phyloP scores from a whole-genome alignment of 2,329 filamentous ascomycete genomes.

The Microsporum audouinii region DNA sequence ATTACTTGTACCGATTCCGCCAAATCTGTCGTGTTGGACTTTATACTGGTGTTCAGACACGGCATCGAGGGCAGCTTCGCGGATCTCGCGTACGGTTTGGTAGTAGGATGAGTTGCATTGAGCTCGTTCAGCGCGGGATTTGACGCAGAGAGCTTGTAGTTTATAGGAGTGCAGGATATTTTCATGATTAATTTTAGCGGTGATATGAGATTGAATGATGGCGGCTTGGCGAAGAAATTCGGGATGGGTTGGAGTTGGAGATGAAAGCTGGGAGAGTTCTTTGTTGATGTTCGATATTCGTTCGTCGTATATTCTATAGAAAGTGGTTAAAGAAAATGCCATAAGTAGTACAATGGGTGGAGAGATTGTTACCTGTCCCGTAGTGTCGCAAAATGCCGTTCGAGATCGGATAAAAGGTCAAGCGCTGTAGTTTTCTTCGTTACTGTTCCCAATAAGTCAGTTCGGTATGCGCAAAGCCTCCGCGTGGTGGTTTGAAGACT shows the following conservation, averaged over 20 bases:
- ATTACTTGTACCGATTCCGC: slow-evolving; percentile 20
- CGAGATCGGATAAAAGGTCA: slow-evolving; percentile 66
- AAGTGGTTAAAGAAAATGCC: neutral
- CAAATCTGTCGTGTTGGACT: slow-evolving; percentile 78
- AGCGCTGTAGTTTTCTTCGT: slow-evolving; percentile 69
- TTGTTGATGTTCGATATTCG: slow-evolving; percentile 67
- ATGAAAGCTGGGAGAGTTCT: slow-evolving; percentile 50
- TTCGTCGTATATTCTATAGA: slow-evolving; percentile 71
- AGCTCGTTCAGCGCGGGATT: slow-evolving; percentile 67
- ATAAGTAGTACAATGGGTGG: slow-evolving; percentile 2
- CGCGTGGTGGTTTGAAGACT: slow-evolving; percentile 17
- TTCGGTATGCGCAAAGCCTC: neutral
- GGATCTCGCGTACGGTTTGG: slow-evolving; percentile 70
- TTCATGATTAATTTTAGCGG: slow-evolving; percentile 68
- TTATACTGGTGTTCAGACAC: slow-evolving; percentile 87
- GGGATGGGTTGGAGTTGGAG: slow-evolving; percentile 59
- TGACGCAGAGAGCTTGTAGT: slow-evolving; percentile 58
- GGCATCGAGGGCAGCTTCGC: slow-evolving; percentile 66
- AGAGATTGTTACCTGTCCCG: slow-evolving; percentile 44
- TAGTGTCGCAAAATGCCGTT: slow-evolving; percentile 79
- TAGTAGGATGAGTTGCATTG: slow-evolving; percentile 86
- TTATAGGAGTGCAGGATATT: slow-evolving; percentile 63
- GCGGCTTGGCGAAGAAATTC: slow-evolving; percentile 85
- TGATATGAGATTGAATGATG: slow-evolving; percentile 68
- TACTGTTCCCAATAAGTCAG: slow-evolving; percentile 39